These are phyloP conservation scores for Ophiostoma novo-ulmi DNA, from an alignment of 2,329 filamentous ascomycete genomes.

Conservation along the genomic window DNA sequence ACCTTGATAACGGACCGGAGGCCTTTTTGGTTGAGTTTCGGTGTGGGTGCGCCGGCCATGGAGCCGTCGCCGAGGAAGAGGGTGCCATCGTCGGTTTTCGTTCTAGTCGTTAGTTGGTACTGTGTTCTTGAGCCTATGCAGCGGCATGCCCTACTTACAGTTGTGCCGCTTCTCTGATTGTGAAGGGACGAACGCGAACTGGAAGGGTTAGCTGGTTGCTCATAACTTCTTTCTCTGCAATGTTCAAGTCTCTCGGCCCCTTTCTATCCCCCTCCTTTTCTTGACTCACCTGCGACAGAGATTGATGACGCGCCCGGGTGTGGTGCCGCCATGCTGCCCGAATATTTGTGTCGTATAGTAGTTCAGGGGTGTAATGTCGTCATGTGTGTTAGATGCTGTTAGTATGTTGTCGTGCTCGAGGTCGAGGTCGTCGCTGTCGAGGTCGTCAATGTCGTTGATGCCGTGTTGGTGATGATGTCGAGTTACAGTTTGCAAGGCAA, in stretches of 20 bases:
- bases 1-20: conserved; percentile 92
- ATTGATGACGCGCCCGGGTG: conserved; percentile 54
- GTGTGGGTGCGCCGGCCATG: conserved; percentile 76
- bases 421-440: background rate
- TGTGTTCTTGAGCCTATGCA: background rate
- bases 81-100: conserved; percentile 73
- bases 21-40: conserved; percentile 79
- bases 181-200: conserved; percentile 68
- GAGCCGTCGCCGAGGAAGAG: conserved; percentile 96
- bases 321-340: conserved; percentile 32
- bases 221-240: background rate
- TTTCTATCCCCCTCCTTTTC: background rate
- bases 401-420: background rate
- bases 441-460: background rate
- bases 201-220: conserved; percentile 18
- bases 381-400: background rate
- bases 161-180: conserved; percentile 91
- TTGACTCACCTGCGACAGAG: conserved; percentile 49
- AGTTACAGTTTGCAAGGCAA: background rate
- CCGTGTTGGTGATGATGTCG: conserved; percentile 10
- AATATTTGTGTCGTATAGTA: conserved; percentile 3
- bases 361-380: conserved; percentile 1
- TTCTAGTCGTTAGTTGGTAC: conserved; percentile 36
- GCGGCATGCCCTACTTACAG: conserved; percentile 49
- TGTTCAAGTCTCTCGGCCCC: no score